Percentiles rank a stretch among this genome's conserved stretches.
phyloP scores from a whole-genome alignment of 345 rosid genomes.

The Eucalyptus curtisii region DNA sequence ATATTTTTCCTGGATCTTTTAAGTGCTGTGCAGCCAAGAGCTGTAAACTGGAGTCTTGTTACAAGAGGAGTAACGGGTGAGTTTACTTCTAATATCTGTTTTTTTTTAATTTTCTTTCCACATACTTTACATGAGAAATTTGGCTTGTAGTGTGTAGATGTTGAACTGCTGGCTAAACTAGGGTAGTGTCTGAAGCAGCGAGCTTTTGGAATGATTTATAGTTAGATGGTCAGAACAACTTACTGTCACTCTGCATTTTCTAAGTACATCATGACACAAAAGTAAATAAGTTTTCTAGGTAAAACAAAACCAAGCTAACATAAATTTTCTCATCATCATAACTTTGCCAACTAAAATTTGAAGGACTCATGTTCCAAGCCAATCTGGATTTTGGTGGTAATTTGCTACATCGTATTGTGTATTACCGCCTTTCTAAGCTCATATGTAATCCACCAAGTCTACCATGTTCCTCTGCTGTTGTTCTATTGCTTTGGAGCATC shows the following conservation, averaged over 20 bases:
- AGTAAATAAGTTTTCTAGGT: neutral
- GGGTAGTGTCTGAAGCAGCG: neutral
- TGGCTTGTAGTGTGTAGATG: neutral
- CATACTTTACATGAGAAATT: neutral
- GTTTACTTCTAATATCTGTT: neutral
- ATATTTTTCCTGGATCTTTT: slow-evolving; percentile 85
- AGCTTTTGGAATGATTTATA: neutral
- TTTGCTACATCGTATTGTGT: neutral
- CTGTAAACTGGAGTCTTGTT: slow-evolving; percentile 91
- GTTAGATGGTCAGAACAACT: neutral
- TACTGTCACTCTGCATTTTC: neutral
- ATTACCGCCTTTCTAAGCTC: neutral
- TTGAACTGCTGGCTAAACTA: neutral
- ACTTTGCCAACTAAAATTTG: neutral
- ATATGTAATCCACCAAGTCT: neutral
- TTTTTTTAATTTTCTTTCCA: neutral
- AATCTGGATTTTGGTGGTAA: neutral
- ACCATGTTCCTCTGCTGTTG: neutral
- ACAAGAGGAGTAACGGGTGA: slow-evolving; percentile 81
- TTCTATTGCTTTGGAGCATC: neutral
- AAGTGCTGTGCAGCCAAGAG: slow-evolving; percentile 83
- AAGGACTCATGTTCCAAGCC: neutral
- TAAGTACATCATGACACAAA: neutral
- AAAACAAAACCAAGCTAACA: neutral
- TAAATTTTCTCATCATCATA: neutral